Evolutionary conservation across 176 grass and related monocot genomes (phyloP), one percentile per base, ranked within the genome.

Genomic region (Oryza longistaminata): DNA sequence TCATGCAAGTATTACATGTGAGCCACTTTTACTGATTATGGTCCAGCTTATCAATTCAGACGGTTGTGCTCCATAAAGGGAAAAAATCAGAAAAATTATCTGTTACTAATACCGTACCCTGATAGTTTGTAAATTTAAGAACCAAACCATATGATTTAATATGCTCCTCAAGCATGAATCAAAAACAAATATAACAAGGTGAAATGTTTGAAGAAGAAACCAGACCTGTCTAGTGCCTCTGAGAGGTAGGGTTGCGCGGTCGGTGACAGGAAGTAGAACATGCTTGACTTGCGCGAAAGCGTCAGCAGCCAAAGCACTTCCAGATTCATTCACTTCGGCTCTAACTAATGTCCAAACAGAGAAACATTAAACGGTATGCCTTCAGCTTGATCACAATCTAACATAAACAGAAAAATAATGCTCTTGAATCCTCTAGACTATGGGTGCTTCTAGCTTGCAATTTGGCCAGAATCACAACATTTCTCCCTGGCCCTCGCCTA

Each of bases 211-310:
- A 79, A 75, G 68, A 52, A 78, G 45, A 64, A 26, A 74, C 21
- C 21, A 49, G 13, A 99, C 96, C 96, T 92, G 96, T 91, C 91
- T 85, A 80, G 96, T 99, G 86, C 96, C 70, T 99, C 96, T 66
- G 96, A 99, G 78, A 99, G 96, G 72, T 96, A 99, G 96, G 96
- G 70, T 94, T 99, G 22, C n/a, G n/a, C 88, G 88, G 34, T 99
- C 91, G 10, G 93, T 94, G 70, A 99, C 83, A 70, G 96, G 96
- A 86, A 99, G 93, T 55, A 99, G 90, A 48, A 99, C 78, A 84
- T 99, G 96, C 55, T 96, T 99, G 65, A 99, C 88, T 60, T 87
- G 87, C 9, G 86, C 70, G 10, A 99, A 82, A 84, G 93, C 91
- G 90, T 99, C 96, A 80, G 87, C 55, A 85, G 77, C 87, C 73